Base-by-base conservation (phyloP, 495 filamentous ascomycete genomes). In the Penicillium crystallinum region DNA sequence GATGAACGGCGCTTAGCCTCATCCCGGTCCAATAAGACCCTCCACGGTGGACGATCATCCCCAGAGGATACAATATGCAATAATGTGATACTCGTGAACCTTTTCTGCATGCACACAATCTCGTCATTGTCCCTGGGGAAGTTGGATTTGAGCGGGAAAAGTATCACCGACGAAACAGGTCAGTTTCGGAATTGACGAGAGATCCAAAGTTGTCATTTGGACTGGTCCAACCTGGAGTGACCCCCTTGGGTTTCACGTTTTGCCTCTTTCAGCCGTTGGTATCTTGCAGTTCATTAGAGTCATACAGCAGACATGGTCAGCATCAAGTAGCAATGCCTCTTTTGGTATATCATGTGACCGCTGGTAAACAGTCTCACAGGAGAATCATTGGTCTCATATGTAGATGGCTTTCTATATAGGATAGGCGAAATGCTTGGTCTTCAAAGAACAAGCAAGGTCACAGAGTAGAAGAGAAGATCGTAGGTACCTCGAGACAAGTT, bases 1-100 rank as follows among this genome's bases (percentile, higher is more conserved):
- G 49, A 44, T 45, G 49, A 52, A 29, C 23, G 40, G 49, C 49
- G 49, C 49, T 52, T 52, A 52, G 33, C n/a, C n/a, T n/a, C 40
- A 22, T 33, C 15, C 22, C 30, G 21, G n/a, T n/a, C 49, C 49
- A 52, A 52, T 52, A 30, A 44, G 34, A 41, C 1, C 12, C 12
- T 21, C 12, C 17, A 15, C 7, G n/a, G 25, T 25, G 31, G 40
- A 18, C 25, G 40, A 47, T 47, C 46, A 39, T 19, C 33, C n/a
- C 46, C 35, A n/a, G 9, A 47, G 15, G 36, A 34, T 36, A 22
- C 36, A n/a, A 6, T 14, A 18, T 15, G 23, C 40, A 23, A 23
- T 34, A 36, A 36, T 47, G 45, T 25, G 45, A 47, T 21, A 23
- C 31, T 35, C 17, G 18, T 17, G 23, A 25, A 47, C 9, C 14